Percentiles rank a stretch among this genome's conserved stretches.
phyloP scores from a whole-genome alignment of 2,329 filamentous ascomycete species.

The Parastagonospora avenae region DNA sequence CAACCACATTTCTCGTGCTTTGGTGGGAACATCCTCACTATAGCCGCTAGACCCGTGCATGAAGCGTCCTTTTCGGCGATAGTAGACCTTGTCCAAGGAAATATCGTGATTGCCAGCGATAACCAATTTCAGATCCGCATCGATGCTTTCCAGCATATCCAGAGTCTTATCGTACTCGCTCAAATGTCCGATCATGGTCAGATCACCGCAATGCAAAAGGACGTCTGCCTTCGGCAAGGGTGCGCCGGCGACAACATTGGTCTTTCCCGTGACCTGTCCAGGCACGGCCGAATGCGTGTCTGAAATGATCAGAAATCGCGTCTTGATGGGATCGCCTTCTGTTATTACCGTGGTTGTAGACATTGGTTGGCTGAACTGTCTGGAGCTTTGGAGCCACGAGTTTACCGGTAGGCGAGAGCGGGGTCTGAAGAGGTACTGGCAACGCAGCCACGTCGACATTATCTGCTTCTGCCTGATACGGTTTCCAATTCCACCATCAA shows the following conservation, averaged over 20 bases:
- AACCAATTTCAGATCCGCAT: slow-evolving; percentile 64
- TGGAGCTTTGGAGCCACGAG: not conserved
- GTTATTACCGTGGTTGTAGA: slow-evolving; percentile 1
- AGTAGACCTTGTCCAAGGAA: slow-evolving; percentile 60
- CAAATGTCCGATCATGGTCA: slow-evolving; percentile 58
- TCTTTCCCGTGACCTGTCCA: slow-evolving; percentile 7
- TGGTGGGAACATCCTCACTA: slow-evolving; percentile 21
- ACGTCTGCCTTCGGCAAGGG: slow-evolving; percentile 60
- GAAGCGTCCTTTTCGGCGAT: slow-evolving; percentile 33
- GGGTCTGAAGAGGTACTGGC: not conserved
- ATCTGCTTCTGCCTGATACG: not conserved
- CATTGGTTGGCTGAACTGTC: slow-evolving; percentile 6
- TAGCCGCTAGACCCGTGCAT: slow-evolving; percentile 32
- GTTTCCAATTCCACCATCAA: not conserved
- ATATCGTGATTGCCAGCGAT: slow-evolving; percentile 56
- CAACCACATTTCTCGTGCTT: slow-evolving; percentile 55
- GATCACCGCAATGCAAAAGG: slow-evolving; percentile 63
- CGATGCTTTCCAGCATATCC: slow-evolving; percentile 53
- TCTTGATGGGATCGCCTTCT: slow-evolving; percentile 30
- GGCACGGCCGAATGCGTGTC: slow-evolving; percentile 47
- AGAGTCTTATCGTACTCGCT: slow-evolving; percentile 56
- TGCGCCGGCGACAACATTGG: slow-evolving; percentile 25
- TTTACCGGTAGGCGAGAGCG: not conserved
- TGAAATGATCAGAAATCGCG: slow-evolving; percentile 52
- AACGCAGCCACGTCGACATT: not conserved